phyloP scores from a whole-genome alignment of 2,329 filamentous ascomycete species.

The Sporothrix euskadiensis region DNA sequence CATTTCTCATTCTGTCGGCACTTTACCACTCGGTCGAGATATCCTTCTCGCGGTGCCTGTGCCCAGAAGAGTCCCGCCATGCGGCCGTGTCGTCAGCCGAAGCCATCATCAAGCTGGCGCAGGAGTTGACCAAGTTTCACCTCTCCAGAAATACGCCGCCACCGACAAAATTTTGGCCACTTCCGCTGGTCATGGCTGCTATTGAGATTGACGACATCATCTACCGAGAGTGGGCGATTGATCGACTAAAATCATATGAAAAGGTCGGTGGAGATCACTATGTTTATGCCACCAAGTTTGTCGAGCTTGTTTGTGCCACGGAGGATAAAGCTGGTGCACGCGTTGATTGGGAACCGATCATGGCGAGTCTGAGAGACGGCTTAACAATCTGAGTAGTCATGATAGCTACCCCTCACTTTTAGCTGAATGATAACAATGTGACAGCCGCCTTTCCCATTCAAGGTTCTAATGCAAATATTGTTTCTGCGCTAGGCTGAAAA shows the following conservation, averaged over 20 bases:
- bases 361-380: background rate
- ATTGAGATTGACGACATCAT: conserved; percentile 18
- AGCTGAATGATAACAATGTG: background rate
- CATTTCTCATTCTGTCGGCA: conserved; percentile 14
- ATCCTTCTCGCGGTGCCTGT: conserved; percentile 13
- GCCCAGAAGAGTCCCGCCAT: background rate
- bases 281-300: conserved; percentile 6
- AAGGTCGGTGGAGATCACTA: conserved; percentile 18
- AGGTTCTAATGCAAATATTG: background rate
- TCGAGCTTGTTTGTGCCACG: background rate
- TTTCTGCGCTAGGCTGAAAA: background rate
- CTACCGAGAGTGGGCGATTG: conserved; percentile 17
- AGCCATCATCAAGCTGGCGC: background rate
- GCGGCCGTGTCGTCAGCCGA: background rate
- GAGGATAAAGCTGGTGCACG: conserved; percentile 12
- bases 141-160: background rate
- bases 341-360: conserved; percentile 17
- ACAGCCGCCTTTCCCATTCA: background rate
- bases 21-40: conserved; percentile 18
- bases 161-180: conserved; percentile 21
- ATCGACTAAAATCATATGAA: background rate
- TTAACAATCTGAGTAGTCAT: background rate
- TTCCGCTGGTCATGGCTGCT: conserved; percentile 14
- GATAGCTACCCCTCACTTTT: background rate
- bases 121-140: conserved; percentile 14